Conservation (phyloP, 306 rosid species). For the Hylodesmum podocarpum region DNA sequence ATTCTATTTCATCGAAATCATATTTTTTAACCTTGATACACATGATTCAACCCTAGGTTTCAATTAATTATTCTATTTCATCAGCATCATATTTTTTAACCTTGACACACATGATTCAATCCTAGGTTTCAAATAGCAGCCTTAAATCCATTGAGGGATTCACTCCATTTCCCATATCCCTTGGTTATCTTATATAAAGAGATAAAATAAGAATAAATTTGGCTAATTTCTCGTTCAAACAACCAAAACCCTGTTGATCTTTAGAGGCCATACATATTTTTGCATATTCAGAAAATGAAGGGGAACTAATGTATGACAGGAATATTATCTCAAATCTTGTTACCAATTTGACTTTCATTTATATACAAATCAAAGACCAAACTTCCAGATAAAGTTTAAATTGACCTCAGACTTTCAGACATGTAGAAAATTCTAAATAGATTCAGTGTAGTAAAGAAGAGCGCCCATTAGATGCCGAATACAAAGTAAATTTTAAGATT, state of each 20-base stretch:
- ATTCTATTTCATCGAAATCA: not conserved
- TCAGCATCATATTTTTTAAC: not conserved
- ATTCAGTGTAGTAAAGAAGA: not conserved
- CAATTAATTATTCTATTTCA: not conserved
- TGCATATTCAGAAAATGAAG: not conserved
- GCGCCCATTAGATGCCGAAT: slow-evolving; percentile 7
- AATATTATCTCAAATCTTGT: not conserved
- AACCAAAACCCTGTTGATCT: not conserved
- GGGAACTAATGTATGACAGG: not conserved
- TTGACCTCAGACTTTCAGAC: not conserved
- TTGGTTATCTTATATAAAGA: not conserved
- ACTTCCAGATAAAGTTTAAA: not conserved
- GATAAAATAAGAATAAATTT: not conserved
- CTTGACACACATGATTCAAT: not conserved
- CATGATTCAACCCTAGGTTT: not conserved
- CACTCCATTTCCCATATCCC: not conserved
- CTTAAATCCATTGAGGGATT: not conserved
- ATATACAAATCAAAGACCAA: not conserved
- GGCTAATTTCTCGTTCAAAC: not conserved
- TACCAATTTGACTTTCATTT: not conserved
- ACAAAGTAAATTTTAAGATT: not conserved
- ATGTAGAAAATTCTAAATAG: not conserved
- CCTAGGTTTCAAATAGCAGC: not conserved
- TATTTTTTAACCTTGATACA: not conserved
- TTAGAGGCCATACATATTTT: not conserved